Conservation (phyloP, 1,284 basidiomycete genomes). For the Volvariella volvacea region DNA sequence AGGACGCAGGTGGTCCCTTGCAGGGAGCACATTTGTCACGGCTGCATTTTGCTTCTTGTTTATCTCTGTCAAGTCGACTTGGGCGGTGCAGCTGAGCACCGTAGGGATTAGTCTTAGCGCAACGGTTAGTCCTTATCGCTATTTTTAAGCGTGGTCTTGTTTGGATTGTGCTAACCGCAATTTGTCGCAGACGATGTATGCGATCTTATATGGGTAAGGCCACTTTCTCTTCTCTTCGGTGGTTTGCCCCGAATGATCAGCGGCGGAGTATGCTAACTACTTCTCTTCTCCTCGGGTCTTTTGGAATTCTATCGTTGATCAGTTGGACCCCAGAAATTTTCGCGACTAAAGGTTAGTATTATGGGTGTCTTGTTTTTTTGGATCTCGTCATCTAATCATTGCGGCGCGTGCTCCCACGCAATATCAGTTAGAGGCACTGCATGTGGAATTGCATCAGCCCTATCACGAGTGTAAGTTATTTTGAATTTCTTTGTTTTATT, state of each 20-base stretch:
- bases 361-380: not conserved
- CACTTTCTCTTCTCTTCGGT: no score
- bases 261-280: conserved; percentile 3
- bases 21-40: conserved; percentile 77
- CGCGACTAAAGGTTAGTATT: conserved; percentile 57
- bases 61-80: conserved; percentile 3
- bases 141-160: no score
- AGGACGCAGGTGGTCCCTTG: conserved; percentile 77
- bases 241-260: not conserved
- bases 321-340: conserved; percentile 92
- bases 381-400: not conserved
- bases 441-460: conserved; percentile 84
- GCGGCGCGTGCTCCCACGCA: not conserved
- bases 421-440: conserved; percentile 77
- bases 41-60: conserved; percentile 60
- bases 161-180: conserved; percentile 8
- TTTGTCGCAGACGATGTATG: conserved; percentile 75
- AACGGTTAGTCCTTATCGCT: no score
- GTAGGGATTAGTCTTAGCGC: conserved; percentile 79
- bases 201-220: conserved; percentile 72
- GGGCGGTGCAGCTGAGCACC: conserved; percentile 7
- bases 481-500: no score
- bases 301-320: no score
- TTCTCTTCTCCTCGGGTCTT: no score
- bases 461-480: conserved; percentile 75